phyloP scores from a whole-genome alignment of 2,329 filamentous ascomycete genomes.

The Neodidymelliopsis sp. region DNA sequence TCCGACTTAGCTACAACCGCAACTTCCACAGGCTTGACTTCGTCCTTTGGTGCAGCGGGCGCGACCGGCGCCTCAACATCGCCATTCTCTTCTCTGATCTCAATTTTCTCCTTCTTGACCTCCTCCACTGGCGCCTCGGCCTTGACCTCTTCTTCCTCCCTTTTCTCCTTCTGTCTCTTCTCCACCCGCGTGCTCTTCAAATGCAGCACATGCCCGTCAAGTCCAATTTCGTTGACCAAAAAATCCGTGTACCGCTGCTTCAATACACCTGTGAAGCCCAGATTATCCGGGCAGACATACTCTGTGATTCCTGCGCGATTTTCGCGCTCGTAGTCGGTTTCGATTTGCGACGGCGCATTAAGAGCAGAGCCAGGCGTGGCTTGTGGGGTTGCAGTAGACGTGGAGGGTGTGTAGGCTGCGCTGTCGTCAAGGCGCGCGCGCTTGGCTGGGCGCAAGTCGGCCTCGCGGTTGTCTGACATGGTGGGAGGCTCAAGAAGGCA shows the following conservation, averaged over 20 bases:
- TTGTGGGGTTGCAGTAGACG: slow-evolving; percentile 21
- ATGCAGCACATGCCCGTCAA: slow-evolving; percentile 78
- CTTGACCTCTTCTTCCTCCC: slow-evolving; percentile 21
- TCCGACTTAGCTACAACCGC: slow-evolving; percentile 10
- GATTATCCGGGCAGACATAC: slow-evolving; percentile 65
- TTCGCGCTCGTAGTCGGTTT: slow-evolving; percentile 51
- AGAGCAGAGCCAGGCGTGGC: slow-evolving; percentile 21
- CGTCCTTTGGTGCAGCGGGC: slow-evolving; percentile 24
- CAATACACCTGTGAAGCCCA: slow-evolving; percentile 68
- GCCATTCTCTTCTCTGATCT: slow-evolving; percentile 28
- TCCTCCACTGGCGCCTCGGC: slow-evolving; percentile 7
- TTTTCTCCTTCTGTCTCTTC: slow-evolving; percentile 28
- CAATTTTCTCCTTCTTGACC: slow-evolving; percentile 30
- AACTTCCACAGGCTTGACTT: slow-evolving; percentile 30
- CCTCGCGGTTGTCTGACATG: slow-evolving; percentile 27
- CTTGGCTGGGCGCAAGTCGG: slow-evolving; percentile 38
- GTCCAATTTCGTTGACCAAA: slow-evolving; percentile 85
- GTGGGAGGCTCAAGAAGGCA: neutral
- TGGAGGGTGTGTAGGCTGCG: slow-evolving; percentile 16
- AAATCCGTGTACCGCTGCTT: slow-evolving; percentile 90
- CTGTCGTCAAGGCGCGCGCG: slow-evolving; percentile 43
- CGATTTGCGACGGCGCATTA: slow-evolving; percentile 21
- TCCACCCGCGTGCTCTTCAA: slow-evolving; percentile 59
- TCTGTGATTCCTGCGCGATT: slow-evolving; percentile 66
- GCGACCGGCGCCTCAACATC: slow-evolving; percentile 23